phyloP scores from a whole-genome alignment of 2,329 filamentous ascomycete genomes.

The Fusarium sororula region DNA sequence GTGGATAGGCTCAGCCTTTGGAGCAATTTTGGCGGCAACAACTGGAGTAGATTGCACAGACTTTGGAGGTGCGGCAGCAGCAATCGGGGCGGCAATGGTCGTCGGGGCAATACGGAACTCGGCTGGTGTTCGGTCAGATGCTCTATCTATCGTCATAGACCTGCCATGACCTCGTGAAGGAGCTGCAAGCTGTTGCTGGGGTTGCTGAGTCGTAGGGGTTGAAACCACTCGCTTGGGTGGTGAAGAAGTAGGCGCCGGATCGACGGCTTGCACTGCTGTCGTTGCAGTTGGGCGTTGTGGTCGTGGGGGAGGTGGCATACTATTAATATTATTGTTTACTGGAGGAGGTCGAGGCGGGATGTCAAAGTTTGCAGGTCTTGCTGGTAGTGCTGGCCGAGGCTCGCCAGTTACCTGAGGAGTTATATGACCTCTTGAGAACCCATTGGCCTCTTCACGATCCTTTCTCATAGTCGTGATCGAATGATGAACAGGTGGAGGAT shows the following conservation, averaged over 20 bases:
- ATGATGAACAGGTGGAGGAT: slow-evolving; percentile 64
- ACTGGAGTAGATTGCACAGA: slow-evolving; percentile 32
- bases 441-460: slow-evolving; percentile 57
- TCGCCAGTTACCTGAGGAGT: slow-evolving; percentile 56
- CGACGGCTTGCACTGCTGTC: slow-evolving; percentile 28
- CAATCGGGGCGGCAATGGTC: slow-evolving; percentile 24
- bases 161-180: slow-evolving; percentile 45
- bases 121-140: slow-evolving; percentile 37
- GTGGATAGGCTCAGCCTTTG: slow-evolving; percentile 57
- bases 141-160: slow-evolving; percentile 50
- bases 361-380: slow-evolving; percentile 53
- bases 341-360: slow-evolving; percentile 25
- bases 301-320: slow-evolving; percentile 54
- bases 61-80: slow-evolving; percentile 26
- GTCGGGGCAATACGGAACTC: slow-evolving; percentile 39
- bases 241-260: slow-evolving; percentile 31
- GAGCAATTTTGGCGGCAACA: slow-evolving; percentile 25
- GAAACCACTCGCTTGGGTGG: slow-evolving; percentile 46
- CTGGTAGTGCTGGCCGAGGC: slow-evolving; percentile 58
- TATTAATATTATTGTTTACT: slow-evolving; percentile 25
- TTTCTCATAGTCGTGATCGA: slow-evolving; percentile 55
- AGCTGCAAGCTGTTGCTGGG: slow-evolving; percentile 44
- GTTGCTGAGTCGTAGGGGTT: slow-evolving; percentile 43
- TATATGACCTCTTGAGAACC: slow-evolving; percentile 48
- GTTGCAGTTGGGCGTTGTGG: slow-evolving; percentile 53